Evolutionary conservation across 1,284 basidiomycete species (phyloP), one percentile per base, ranked within the genome.

Genomic region (Stygiomarasmius scandens): DNA sequence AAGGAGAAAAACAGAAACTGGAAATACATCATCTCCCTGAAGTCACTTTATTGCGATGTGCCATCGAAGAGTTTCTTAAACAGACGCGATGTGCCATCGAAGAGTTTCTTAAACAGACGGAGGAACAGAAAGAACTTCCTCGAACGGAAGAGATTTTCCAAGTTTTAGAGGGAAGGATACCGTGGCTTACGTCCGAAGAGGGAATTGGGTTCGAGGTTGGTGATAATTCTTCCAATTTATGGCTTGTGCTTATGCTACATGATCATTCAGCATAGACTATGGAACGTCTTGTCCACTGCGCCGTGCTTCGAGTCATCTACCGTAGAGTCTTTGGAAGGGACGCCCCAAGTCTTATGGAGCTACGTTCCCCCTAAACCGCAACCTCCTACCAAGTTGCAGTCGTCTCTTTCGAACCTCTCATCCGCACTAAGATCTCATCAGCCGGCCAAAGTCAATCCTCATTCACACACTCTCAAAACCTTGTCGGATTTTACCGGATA

Each of bases 401-500:
- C 72, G 32, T 81, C 83, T 14, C 70, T 90, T 34, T 61, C 67
- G 22, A 61, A 67, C n/a, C 74, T 90, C 16, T 72, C 74, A n/a
- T 61, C 68, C 16, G 66, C 77, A 11, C 66, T 87, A 22, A 45
- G 41, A 9, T 77, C 81, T n/a, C 67, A 67, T 56, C 62, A 62
- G 56, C 67, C 63, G 14, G 29, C 67, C 44, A 71, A 66, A 56
- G 62, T 64, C 65, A 62, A 62, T 22, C 62, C 69, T 12, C 76
- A 74, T 66, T 83, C 86, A 63, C 77, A 81, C 63, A 82, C 83
- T 2, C 67, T 87, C 22, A 79, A 87, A 62, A 66, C 83, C 0
- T 72, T 88, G 41, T 77, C 82, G 1, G 83, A 86, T 61, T 79
- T 89, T 60, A 89, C 86, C 1, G 86, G 86, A 3, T 88, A 87